Evolutionary conservation across 2,329 filamentous ascomycete species (phyloP).

Genomic region (Talaromyces verruculosus): DNA sequence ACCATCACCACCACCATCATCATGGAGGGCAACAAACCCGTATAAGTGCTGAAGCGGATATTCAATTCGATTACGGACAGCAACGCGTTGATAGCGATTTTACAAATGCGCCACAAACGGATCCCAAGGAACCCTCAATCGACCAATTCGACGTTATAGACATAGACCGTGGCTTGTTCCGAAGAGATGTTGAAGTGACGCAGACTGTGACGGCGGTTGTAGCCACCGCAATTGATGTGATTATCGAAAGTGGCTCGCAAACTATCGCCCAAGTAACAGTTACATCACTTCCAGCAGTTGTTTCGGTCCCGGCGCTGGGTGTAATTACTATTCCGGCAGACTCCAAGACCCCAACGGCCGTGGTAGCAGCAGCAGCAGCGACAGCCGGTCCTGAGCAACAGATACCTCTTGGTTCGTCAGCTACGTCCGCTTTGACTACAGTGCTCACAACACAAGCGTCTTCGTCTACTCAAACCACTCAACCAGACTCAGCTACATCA

Average conservation of each 20-base stretch:
- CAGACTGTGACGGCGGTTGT: constrained; percentile 24
- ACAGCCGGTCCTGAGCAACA: constrained; percentile 12
- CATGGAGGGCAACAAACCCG: constrained; percentile 16
- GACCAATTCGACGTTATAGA: background rate
- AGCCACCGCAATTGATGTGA: constrained; percentile 27
- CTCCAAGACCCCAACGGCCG: constrained; percentile 17
- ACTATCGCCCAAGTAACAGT: constrained; percentile 27
- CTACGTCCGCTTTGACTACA: constrained; percentile 15
- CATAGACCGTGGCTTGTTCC: background rate
- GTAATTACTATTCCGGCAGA: constrained; percentile 28
- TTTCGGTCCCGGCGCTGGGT: constrained; percentile 27
- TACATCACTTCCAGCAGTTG: constrained; percentile 27
- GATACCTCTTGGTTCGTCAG: constrained; percentile 22
- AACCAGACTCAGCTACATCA: constrained; percentile 5
- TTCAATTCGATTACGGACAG: background rate
- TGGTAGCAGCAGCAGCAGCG: background rate
- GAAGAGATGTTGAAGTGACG: constrained; percentile 15
- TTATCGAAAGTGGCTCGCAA: constrained; percentile 26
- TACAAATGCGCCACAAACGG: background rate
- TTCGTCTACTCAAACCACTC: constrained; percentile 7
- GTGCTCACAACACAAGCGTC: background rate
- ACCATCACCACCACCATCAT: constrained; percentile 22
- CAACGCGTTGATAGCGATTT: background rate
- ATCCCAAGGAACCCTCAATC: background rate
- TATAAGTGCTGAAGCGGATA: constrained; percentile 14